phyloP scores from a whole-genome alignment of 2,329 filamentous ascomycete species.

The Colletotrichum ledebouriae region DNA sequence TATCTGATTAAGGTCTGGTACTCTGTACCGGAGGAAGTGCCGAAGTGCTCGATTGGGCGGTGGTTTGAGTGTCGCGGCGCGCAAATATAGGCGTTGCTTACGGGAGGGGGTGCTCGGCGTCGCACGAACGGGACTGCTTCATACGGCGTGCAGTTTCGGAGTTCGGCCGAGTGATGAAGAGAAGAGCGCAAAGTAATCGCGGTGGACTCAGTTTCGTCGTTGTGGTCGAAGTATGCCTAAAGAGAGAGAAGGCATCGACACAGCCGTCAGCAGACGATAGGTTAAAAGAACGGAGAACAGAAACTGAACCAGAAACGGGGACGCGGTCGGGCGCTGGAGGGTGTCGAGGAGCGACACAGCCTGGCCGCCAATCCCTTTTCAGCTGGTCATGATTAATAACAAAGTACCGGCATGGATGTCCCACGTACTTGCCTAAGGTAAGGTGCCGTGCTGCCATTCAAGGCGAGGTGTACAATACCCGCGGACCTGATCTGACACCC shows the following conservation, averaged over 20 bases:
- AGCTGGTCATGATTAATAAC: constrained; percentile 33
- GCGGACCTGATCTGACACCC: too few relatives aligned
- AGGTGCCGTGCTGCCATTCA: too few relatives aligned
- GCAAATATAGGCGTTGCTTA: constrained; percentile 13
- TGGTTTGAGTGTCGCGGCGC: constrained; percentile 10
- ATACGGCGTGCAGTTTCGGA: neutral
- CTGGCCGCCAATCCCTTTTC: constrained; percentile 33
- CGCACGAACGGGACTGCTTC: constrained; percentile 8
- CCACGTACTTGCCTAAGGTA: neutral
- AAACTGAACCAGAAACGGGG: neutral
- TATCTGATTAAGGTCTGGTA: too few relatives aligned
- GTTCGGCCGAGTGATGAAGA: neutral
- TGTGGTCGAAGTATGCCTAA: too few relatives aligned
- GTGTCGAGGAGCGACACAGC: constrained; percentile 14
- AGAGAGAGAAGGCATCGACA: neutral
- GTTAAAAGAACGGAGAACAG: constrained; percentile 15
- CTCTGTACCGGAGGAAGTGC: neutral
- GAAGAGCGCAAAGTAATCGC: neutral
- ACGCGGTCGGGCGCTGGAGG: constrained; percentile 14
- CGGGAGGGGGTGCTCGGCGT: constrained; percentile 14
- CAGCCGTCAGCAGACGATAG: neutral
- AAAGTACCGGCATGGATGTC: constrained; percentile 29
- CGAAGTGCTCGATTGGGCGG: constrained; percentile 12
- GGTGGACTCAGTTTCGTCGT: neutral
- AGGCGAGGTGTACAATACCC: too few relatives aligned